Evolutionary conservation across 108 stramenopile species (phyloP), one percentile per base, ranked within the genome.

Genomic region (Discostella stelligeroides): DNA sequence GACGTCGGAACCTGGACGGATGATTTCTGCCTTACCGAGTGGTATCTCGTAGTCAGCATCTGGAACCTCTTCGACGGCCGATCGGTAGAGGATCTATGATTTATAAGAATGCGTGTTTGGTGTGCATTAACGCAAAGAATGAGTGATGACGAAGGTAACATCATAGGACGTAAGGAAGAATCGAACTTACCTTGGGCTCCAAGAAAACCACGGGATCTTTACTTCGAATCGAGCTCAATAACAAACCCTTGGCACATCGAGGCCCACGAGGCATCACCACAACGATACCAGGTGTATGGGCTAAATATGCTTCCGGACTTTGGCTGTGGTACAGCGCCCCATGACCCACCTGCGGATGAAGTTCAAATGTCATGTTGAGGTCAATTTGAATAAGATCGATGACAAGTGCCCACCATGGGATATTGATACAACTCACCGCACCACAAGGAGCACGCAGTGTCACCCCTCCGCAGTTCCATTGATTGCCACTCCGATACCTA

Each of bases 281-380:
- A 28, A 92, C 92, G 24, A 97, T 58, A 25, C 98, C 98, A 12
- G 97, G 97, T 54, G 97, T 96, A 72, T 97, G 97, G 1, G 96
- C 81, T 23, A 98, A 82, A 66, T 97, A 97, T 5, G 95, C 93
- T 81, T 98, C 98, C 4, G 98, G 98, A 43, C 82, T 84, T 82
- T 98, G 98, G n/a, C 85, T 88, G 76, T 99, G 98, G 72, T 99
- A 98, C 37, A 96, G 96, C 34, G 94, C 97, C 15, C 95, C 91
- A 61, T 92, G 87, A 1, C 91, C 88, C 25, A 73, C 72, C 71
- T 72, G 23, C 18, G 14, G 1, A 15, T 1, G 4, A 28, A 5
- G 34, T 34, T 58, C 18, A 21, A n/a, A n/a, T n/a, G n/a, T n/a
- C n/a, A n/a, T n/a, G n/a, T n/a, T n/a, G n/a, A n/a, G n/a, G n/a